Percentiles rank a stretch among this genome's conserved stretches.
Conservation (phyloP, 495 filamentous ascomycete species). For the Aspergillus egyptiacus region DNA sequence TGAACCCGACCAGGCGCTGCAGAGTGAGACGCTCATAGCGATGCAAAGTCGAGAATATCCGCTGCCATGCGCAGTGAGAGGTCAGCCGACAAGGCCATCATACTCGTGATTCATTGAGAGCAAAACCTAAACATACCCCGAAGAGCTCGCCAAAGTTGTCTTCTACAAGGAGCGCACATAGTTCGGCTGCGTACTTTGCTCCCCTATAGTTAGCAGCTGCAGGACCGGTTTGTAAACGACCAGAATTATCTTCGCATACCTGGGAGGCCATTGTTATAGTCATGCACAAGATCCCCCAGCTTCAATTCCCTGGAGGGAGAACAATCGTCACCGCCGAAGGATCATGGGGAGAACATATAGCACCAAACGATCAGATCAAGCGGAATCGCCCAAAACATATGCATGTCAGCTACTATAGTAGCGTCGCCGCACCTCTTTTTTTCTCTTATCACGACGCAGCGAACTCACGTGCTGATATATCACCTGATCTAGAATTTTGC, state of each 20-base stretch:
- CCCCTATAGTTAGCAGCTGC: conserved; percentile 34
- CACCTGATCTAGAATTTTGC: conserved; percentile 30
- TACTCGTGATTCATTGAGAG: not conserved
- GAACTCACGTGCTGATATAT: conserved; percentile 16
- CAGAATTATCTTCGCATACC: conserved; percentile 30
- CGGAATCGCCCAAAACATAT: not conserved
- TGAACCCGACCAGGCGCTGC: conserved; percentile 57
- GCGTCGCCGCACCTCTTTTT: conserved; percentile 15
- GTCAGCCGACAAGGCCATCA: conserved; percentile 3
- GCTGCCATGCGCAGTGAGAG: conserved; percentile 32
- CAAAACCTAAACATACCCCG: conserved; percentile 56
- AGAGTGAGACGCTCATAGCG: conserved; percentile 70
- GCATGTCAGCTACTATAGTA: not conserved
- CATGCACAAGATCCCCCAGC: conserved; percentile 64
- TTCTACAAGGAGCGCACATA: conserved; percentile 81
- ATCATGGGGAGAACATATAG: conserved; percentile 26
- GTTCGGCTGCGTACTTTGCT: conserved; percentile 62
- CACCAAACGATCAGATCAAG: not conserved
- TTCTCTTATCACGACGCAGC: conserved; percentile 31
- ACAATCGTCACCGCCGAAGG: conserved; percentile 55
- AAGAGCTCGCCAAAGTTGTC: conserved; percentile 85
- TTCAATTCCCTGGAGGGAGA: conserved; percentile 60
- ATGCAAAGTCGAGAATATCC: conserved; percentile 74
- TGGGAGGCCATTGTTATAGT: conserved; percentile 48
- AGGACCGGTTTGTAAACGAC: not conserved